Conservation (phyloP, 2,329 filamentous ascomycete genomes). For the Pseudogymnoascus sp. region DNA sequence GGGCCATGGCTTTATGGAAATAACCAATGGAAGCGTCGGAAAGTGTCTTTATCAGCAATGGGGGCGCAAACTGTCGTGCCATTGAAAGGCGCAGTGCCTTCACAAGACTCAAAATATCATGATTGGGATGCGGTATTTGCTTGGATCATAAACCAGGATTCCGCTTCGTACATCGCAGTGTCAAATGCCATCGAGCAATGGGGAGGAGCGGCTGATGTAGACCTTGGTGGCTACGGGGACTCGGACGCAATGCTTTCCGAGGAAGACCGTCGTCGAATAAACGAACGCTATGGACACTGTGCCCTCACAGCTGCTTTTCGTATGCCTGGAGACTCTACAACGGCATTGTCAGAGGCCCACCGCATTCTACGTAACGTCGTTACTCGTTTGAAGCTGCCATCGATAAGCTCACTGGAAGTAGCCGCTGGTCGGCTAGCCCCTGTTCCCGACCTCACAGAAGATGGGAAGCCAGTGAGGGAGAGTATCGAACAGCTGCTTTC, state of each 20-base stretch:
- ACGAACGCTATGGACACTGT: conserved; percentile 58
- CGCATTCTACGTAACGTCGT: conserved; percentile 52
- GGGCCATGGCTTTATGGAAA: conserved; percentile 68
- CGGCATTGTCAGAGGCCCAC: conserved; percentile 54
- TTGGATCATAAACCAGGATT: conserved; percentile 58
- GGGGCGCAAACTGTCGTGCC: conserved; percentile 16
- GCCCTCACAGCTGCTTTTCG: conserved; percentile 61
- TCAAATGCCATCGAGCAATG: conserved; percentile 59
- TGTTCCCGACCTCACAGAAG: conserved; percentile 28
- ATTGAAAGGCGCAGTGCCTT: conserved; percentile 22
- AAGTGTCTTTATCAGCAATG: conserved; percentile 26
- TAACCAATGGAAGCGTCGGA: conserved; percentile 46
- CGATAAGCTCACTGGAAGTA: conserved; percentile 44
- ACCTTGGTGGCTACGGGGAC: conserved; percentile 53
- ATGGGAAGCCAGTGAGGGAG: conserved; percentile 19
- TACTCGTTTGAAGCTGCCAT: conserved; percentile 52
- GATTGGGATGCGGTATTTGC: conserved; percentile 64
- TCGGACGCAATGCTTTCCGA: conserved; percentile 50
- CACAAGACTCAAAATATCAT: conserved; percentile 35
- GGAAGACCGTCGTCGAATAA: conserved; percentile 50
- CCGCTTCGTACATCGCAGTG: conserved; percentile 53
- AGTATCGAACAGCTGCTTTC: conserved; percentile 43
- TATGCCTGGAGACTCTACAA: conserved; percentile 50
- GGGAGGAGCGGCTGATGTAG: conserved; percentile 64
- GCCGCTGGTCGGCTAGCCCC: conserved; percentile 41